Conservation (phyloP, 148 eudicot genomes). For the Diospyros kaki region DNA sequence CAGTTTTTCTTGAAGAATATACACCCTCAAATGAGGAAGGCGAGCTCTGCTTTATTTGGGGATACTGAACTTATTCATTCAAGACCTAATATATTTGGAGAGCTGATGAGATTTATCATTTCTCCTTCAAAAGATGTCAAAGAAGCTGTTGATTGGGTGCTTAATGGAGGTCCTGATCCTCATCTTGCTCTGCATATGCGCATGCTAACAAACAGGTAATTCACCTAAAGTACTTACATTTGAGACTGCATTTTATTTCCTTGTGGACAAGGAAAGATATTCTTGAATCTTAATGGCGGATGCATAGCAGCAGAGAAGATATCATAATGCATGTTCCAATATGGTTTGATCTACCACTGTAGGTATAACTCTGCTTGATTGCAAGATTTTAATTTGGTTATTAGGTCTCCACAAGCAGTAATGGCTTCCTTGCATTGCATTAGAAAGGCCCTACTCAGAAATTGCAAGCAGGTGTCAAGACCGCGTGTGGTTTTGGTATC, state of each 20-base stretch:
- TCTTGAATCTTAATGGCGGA: background rate
- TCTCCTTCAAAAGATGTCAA: constrained; percentile 71
- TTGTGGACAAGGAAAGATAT: background rate
- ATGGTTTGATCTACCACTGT: background rate
- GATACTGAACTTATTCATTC: constrained; percentile 48
- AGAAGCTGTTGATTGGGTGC: constrained; percentile 68
- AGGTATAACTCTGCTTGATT: constrained; percentile 1
- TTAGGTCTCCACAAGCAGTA: constrained; percentile 61
- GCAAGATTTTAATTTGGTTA: background rate
- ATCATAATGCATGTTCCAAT: too few species aligned
- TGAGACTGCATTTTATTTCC: background rate
- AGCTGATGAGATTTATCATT: constrained; percentile 67
- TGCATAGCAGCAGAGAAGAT: background rate
- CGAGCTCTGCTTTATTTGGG: constrained; percentile 61
- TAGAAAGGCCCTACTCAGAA: constrained; percentile 37
- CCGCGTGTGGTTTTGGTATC: constrained; percentile 74
- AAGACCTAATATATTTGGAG: constrained; percentile 85
- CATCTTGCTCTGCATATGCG: constrained; percentile 87
- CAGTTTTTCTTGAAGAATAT: constrained; percentile 89
- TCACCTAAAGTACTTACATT: background rate
- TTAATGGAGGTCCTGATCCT: constrained; percentile 54
- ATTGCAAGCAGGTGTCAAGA: constrained; percentile 27
- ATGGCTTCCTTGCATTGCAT: constrained; percentile 71
- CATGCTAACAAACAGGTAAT: constrained; percentile 82
- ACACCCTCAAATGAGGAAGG: constrained; percentile 60